Evolutionary conservation across 1,284 basidiomycete species (phyloP), one percentile per base, ranked within the genome.

Genomic region (Termitomyces sp.): DNA sequence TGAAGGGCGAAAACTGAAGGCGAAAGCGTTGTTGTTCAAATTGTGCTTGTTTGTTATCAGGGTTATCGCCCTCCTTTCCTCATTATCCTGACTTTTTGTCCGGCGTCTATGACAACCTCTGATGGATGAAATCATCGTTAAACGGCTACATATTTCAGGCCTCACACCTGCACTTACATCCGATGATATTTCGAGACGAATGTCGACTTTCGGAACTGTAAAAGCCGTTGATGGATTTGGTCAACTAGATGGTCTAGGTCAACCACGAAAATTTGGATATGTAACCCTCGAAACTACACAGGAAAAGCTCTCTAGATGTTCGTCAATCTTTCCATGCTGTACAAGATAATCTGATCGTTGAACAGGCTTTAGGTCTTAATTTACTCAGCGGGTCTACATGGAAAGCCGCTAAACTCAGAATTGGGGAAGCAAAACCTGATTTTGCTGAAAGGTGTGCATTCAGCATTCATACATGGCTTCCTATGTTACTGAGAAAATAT

Each of bases 371-470:
- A 90, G 88, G 88, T 69, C 73, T 90, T 67, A 90, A 83, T 63
- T 64, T 82, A 3, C 74, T 92, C 7, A 90, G 86, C 60, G 89
- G 90, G 28, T 82, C 86, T 8, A 88, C 81, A 1, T 92, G 88
- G 86, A 92, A 90, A 69, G 89, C 90, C 15, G 71, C 88, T n/a
- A 89, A 86, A 61, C 69, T 92, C 30, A 78, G 88, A n/a, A 78
- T 92, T 34, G 88, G 88, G 6, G 88, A 90, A 61, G 90, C 89
- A 24, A 87, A 81, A 60, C 83, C 82, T 1, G 84, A 91, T 67
- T 92, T 77, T 64, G 67, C 67, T 5, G 81, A 84, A 64, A 75
- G 83, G 87, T 86, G 43, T 17, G 50, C 26, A 40, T 50, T 17
- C 5, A 39, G n/a, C 7, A 17, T 30, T 8, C 31, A 17, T 38